Conservation (phyloP, 1,284 basidiomycete genomes). For the Lignosus rhinocerotis region DNA sequence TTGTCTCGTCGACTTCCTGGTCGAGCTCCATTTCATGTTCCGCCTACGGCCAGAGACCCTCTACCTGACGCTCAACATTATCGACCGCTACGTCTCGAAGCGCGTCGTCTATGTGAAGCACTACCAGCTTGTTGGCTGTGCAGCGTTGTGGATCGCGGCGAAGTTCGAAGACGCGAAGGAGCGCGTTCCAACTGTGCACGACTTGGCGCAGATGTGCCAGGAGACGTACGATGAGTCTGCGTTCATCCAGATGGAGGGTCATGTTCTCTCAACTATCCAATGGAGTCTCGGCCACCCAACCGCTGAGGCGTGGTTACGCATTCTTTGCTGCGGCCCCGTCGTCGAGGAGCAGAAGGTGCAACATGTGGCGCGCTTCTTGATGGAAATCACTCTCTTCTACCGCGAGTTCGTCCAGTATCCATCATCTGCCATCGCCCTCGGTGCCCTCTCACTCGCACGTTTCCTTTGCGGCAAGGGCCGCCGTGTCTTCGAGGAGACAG, state of each 20-base stretch:
- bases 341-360: constrained; percentile 88
- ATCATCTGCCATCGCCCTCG: constrained; percentile 86
- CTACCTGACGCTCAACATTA: constrained; percentile 97
- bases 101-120: constrained; percentile 99
- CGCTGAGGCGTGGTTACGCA: constrained; percentile 94
- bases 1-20: constrained; percentile 97
- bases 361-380: constrained; percentile 94
- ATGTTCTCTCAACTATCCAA: constrained; percentile 93
- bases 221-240: constrained; percentile 95
- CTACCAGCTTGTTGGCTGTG: constrained; percentile 98
- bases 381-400: constrained; percentile 98
- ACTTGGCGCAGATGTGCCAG: constrained; percentile 93
- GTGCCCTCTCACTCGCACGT: constrained; percentile 86
- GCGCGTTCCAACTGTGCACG: constrained; percentile 92
- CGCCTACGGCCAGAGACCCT: constrained; percentile 96
- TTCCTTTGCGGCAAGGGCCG: constrained; percentile 81
- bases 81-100: constrained; percentile 98
- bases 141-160: constrained; percentile 97
- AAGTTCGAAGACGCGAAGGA: constrained; percentile 99
- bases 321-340: constrained; percentile 69
- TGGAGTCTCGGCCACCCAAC: constrained; percentile 99
- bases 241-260: constrained; percentile 97
- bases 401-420: constrained; percentile 89
- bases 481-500: constrained; percentile 78
- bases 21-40: constrained; percentile 98